These are phyloP conservation scores for Saccharomycopsis malanga DNA, from an alignment of 805 yeast species.

Conservation along the genomic window DNA sequence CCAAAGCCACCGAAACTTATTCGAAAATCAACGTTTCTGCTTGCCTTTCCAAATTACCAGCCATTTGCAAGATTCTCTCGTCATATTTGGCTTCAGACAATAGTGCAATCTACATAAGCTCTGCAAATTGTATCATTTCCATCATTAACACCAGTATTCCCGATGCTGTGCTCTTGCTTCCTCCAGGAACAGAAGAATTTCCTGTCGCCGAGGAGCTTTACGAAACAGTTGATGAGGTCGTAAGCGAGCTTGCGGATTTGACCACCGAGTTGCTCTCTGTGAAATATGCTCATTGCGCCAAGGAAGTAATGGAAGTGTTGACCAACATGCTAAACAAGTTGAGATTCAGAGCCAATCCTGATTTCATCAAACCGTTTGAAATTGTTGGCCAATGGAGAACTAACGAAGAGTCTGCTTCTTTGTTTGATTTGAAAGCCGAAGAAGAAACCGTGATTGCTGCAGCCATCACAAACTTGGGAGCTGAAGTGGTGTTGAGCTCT, in stretches of 20 bases:
- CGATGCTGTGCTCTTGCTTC: slow-evolving; percentile 48
- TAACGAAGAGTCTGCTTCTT: slow-evolving; percentile 25
- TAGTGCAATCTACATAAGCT: slow-evolving; percentile 59
- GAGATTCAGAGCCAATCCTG: slow-evolving; percentile 62
- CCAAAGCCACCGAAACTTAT: slow-evolving; percentile 64
- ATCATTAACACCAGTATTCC: slow-evolving; percentile 61
- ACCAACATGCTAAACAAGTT: slow-evolving; percentile 57
- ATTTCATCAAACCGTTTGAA: slow-evolving; percentile 56
- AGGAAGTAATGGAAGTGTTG: slow-evolving; percentile 63
- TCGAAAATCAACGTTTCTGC: slow-evolving; percentile 43
- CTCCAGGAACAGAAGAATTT: slow-evolving; percentile 32
- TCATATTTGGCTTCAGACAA: slow-evolving; percentile 61
- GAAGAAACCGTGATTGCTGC: slow-evolving; percentile 77
- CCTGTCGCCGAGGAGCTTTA: slow-evolving; percentile 40
- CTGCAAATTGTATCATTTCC: slow-evolving; percentile 83
- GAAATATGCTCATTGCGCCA: slow-evolving; percentile 68
- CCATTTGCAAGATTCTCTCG: slow-evolving; percentile 47
- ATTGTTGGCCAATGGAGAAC: slow-evolving; percentile 84
- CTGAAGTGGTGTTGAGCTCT: slow-evolving; percentile 65
- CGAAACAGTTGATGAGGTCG: slow-evolving; percentile 49
- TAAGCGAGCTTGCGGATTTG: slow-evolving; percentile 45
- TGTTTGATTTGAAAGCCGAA: slow-evolving; percentile 58
- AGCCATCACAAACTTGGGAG: slow-evolving; percentile 77
- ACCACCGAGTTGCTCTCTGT: slow-evolving; percentile 59
- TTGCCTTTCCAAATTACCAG: slow-evolving; percentile 51